These are phyloP conservation scores for Marasmius fiardii DNA, from an alignment of 1,284 basidiomycete species.

Conservation along the genomic window DNA sequence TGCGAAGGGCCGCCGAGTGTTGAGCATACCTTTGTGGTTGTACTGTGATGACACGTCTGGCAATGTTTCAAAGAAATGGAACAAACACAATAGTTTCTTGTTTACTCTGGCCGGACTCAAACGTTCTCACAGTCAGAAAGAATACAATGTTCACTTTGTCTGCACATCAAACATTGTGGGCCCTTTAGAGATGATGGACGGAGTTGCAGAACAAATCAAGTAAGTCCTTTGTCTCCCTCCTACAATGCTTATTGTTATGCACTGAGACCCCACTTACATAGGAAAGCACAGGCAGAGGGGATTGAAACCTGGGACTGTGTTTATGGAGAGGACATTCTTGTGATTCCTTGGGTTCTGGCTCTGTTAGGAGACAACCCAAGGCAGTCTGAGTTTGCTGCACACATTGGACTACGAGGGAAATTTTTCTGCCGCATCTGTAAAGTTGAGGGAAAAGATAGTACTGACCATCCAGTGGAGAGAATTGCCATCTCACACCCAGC, in stretches of 20 bases:
- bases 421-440: conserved; percentile 7
- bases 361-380: conserved; percentile 6
- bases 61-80: conserved; percentile 14
- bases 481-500: not conserved
- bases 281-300: not conserved
- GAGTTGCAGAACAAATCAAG: conserved; percentile 26
- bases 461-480: not conserved
- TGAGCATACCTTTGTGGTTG: conserved; percentile 1
- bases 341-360: conserved; percentile 5
- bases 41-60: conserved; percentile 16
- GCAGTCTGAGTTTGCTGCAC: conserved; percentile 5
- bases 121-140: conserved; percentile 18
- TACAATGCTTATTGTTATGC: not conserved
- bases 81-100: conserved; percentile 12
- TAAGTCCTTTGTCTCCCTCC: conserved; percentile 10
- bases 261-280: not conserved
- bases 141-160: conserved; percentile 37
- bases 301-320: conserved; percentile 5
- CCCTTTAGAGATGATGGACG: conserved; percentile 40
- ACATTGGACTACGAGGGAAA: conserved; percentile 5
- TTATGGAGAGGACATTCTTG: not conserved
- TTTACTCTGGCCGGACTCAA: conserved; percentile 23
- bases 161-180: conserved; percentile 37
- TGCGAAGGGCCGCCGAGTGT: not conserved
- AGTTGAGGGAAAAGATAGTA: not conserved